These are phyloP conservation scores for Byssochlamys sp. DNA, from an alignment of 2,329 filamentous ascomycete species.

Conservation along the genomic window DNA sequence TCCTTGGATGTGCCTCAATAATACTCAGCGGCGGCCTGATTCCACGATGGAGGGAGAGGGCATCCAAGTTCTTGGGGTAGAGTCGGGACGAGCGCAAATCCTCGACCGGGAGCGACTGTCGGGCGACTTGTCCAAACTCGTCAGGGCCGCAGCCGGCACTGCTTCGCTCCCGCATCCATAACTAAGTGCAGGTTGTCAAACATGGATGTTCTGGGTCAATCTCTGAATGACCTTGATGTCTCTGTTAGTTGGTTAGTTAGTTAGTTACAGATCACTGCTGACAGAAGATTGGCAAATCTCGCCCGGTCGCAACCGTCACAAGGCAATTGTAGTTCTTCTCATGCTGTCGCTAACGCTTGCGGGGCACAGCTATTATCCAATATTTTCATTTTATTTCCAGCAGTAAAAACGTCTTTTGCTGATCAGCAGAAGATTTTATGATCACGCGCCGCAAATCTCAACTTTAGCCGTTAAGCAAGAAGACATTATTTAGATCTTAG, in stretches of 20 bases:
- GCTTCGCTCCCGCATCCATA: neutral
- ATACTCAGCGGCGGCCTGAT: neutral
- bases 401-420: neutral
- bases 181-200: neutral
- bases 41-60: neutral
- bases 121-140: neutral
- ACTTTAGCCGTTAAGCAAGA: neutral
- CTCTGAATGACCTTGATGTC: neutral
- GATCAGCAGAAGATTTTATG: neutral
- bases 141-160: neutral
- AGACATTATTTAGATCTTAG: neutral
- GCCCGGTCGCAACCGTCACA: neutral
- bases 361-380: neutral
- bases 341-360: neutral
- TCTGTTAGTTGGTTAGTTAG: neutral
- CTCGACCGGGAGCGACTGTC: neutral
- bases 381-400: neutral
- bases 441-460: neutral
- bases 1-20: neutral
- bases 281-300: neutral
- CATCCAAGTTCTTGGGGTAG: neutral
- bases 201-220: neutral
- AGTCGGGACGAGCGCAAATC: neutral
- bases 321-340: neutral
- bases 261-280: neutral